Evolutionary conservation across 108 stramenopile genomes (phyloP).

Genomic region (Epithemia pelagica): DNA sequence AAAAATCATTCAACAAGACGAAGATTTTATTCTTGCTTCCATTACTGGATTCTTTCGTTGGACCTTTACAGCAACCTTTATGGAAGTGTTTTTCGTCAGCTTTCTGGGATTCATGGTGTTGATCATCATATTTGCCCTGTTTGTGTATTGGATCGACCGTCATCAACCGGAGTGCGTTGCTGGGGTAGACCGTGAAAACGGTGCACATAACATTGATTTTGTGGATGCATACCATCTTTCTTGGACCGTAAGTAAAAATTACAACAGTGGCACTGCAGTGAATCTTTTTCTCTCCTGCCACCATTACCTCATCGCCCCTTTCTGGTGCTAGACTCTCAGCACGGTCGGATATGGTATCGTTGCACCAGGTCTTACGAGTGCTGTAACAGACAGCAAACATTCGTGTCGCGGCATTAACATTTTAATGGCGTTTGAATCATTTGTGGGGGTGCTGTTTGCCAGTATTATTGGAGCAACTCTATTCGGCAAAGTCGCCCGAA

Average conservation of each 20-base stretch:
- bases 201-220: background rate
- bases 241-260: background rate
- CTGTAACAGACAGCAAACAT: background rate
- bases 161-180: background rate
- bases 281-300: constrained; percentile 74
- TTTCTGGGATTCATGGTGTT: background rate
- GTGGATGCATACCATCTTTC: background rate
- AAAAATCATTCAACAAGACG: background rate
- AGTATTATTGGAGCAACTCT: constrained; percentile 16
- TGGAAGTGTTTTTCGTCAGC: background rate
- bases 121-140: background rate
- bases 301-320: constrained; percentile 65
- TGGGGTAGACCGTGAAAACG: background rate
- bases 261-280: constrained; percentile 52
- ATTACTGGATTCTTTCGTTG: background rate
- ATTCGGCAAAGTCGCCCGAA: constrained; percentile 17
- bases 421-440: constrained; percentile 10
- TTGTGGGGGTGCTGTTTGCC: constrained; percentile 18
- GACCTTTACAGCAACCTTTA: background rate
- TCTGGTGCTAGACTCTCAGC: constrained; percentile 52
- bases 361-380: background rate
- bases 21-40: background rate
- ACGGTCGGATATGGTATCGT: constrained; percentile 31
- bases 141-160: background rate
- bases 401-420: constrained; percentile 2